Base-by-base conservation (phyloP, 192 early-diverging fungal genomes). In the Diversispora epigaea region DNA sequence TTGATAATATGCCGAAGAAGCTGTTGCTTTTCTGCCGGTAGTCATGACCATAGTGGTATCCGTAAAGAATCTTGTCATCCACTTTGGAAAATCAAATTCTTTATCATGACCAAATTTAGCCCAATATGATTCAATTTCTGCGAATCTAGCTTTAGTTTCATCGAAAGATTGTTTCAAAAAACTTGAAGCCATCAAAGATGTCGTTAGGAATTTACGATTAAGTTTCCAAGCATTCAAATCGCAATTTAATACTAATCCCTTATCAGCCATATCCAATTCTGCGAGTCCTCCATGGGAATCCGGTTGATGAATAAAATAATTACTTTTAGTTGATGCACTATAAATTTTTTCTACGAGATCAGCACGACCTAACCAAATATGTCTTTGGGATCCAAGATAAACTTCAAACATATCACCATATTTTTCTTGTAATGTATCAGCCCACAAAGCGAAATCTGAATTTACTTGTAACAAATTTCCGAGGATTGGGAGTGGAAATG, bases 401-500 rank as follows among this genome's bases (percentile, higher is more conserved):
- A 73, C 6, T 61, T 73, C 71, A 46, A 21, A 73, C 1, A 45
- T 32, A 47, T 73, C 71, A 12, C 71, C 71, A 49, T 62, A 62
- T 46, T 73, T 19, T 19, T 58, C 22, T 12, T 61, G 57, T 49
- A 62, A 45, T 22, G n/a, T 50, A 17, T 40, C 1, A 7, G 21
- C 15, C 17, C 10, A 25, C 17, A 21, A 10, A 4, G 10, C 6
- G n/a, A 61, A 5, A 62, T 73, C 71, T 44, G 4, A 22, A 39
- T 22, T 50, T 10, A 71, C 41, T 22, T 61, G 58, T n/a, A 44
- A 21, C 21, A 73, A 32, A 39, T 73, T 73, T 41, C 71, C 71
- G 6, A 73, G 6, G 22, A 73, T 41, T 46, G 71, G 71, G 12
- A 73, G 19, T 10, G 71, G 71, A 52, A 73, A 19, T 45, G 71